Conservation (phyloP, 352 stramenopile species). For the Globisporangium alternatum region DNA sequence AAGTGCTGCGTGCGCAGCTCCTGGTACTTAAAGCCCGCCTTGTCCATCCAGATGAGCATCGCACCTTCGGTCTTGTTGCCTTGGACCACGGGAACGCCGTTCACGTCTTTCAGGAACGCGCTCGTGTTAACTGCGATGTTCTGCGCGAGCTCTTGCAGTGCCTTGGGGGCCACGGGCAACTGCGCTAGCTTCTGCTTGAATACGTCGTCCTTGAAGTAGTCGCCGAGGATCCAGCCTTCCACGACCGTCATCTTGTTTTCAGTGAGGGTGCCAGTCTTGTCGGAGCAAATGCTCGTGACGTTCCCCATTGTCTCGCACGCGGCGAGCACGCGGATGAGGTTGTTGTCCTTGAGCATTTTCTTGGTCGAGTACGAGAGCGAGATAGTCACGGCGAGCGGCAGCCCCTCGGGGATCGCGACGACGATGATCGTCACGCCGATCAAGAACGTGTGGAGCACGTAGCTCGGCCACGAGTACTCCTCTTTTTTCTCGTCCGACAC, state of each 20-base stretch:
- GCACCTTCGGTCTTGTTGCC: constrained; percentile 86
- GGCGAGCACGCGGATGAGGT: constrained; percentile 96
- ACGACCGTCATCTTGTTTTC: constrained; percentile 98
- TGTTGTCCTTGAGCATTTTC: constrained; percentile 98
- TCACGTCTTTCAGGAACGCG: constrained; percentile 61
- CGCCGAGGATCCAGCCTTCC: constrained; percentile 78
- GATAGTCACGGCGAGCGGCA: constrained; percentile 93
- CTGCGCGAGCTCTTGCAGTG: constrained; percentile 40
- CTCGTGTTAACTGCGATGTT: constrained; percentile 78
- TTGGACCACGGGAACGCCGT: constrained; percentile 38
- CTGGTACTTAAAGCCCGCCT: constrained; percentile 54
- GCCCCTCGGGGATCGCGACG: constrained; percentile 92
- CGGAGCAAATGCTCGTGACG: constrained; percentile 97
- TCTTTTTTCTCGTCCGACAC: constrained; percentile 51
- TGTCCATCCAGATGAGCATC: constrained; percentile 70
- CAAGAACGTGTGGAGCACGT: constrained; percentile 93
- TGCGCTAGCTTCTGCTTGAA: constrained; percentile 34
- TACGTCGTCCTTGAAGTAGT: constrained; percentile 49
- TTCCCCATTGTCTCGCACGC: constrained; percentile 99
- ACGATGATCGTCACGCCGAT: constrained; percentile 94
- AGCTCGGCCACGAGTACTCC: constrained; percentile 68
- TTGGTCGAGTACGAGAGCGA: constrained; percentile 95
- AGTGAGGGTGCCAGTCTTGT: constrained; percentile 97
- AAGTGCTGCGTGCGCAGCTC: constrained; percentile 56
- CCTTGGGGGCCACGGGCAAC: constrained; percentile 34